Base-by-base conservation (phyloP, 2,329 filamentous ascomycete species). In the Claviceps spartinae region DNA sequence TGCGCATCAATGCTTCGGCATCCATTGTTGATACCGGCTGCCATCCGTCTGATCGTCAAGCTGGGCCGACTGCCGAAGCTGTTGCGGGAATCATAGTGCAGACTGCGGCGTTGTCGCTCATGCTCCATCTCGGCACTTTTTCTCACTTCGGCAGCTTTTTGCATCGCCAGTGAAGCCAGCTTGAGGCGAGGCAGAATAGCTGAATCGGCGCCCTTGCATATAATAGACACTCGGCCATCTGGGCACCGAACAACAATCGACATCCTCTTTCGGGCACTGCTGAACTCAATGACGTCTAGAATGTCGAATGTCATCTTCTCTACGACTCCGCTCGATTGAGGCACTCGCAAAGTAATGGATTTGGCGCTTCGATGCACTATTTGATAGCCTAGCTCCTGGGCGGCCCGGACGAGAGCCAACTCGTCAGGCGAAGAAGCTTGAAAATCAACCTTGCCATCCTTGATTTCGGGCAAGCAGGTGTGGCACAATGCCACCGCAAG, bases 351-450 rank as follows among this genome's bases (percentile, higher is more conserved):
- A 0, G 76, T 80, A 41, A 95, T 79, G 0, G 77, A 81, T 48
- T 83, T 79, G 0, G 86, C 77, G 34, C 89, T 82, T 49, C 87
- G 79, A 56, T 89, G 83, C 48, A 84, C 75, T 7, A 94, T 79
- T 2, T 88, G 66, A 59, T 86, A 94, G 0, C 88, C 90, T 38
- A 96, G 75, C 58, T 96, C 89, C 60, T 88, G 82, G 0, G 90
- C 89, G 13, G 89, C 90, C 59, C 80, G 77, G 0, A 95, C 88
- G 34, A 96, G 75, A 7, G 90, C 90, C 48, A 95, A 71, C 63
- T 96, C 90, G 63, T 96, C 90, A 0, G 90, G 90, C 0, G 89
- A 95, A 0, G 89, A 85, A 16, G 90, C 87, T 67, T 95, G 90
- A 61, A 87, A 96, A 7, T 83, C 79, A n/a, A 86, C 76, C 40